These are phyloP conservation scores for Aspergillus pseudoviridinutans DNA, from an alignment of 2,329 filamentous ascomycete species.

Conservation along the genomic window DNA sequence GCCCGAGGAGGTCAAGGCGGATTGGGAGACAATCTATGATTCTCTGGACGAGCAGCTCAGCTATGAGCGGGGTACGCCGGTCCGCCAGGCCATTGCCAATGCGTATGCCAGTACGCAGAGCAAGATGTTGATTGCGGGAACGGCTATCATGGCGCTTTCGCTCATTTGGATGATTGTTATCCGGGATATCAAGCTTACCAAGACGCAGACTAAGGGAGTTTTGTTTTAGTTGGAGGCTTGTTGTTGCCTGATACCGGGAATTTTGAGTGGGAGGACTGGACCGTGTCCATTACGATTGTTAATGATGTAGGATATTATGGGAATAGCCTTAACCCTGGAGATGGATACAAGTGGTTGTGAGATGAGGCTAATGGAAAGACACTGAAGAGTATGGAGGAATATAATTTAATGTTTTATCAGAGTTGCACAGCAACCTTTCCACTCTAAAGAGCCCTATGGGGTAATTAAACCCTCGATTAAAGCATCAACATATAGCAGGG, in stretches of 20 bases:
- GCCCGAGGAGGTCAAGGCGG: slow-evolving; percentile 12
- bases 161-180: slow-evolving; percentile 9
- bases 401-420: background rate
- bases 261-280: background rate
- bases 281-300: background rate
- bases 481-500: too few relatives aligned
- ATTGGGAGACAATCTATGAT: slow-evolving; percentile 11
- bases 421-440: too few relatives aligned
- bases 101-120: slow-evolving; percentile 46
- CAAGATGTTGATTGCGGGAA: slow-evolving; percentile 33
- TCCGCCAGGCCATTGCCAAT: slow-evolving; percentile 39
- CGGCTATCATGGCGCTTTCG: slow-evolving; percentile 7
- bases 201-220: background rate
- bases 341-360: background rate
- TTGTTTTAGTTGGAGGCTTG: background rate
- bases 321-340: too few relatives aligned
- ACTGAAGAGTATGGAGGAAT: background rate
- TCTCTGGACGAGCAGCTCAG: slow-evolving; percentile 11
- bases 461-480: too few relatives aligned
- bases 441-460: too few relatives aligned
- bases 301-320: background rate
- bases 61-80: slow-evolving; percentile 37
- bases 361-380: background rate
- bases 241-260: background rate
- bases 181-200: slow-evolving; percentile 6